Conservation (phyloP, 192 early-diverging fungal genomes). For the Linnemannia hyalina region DNA sequence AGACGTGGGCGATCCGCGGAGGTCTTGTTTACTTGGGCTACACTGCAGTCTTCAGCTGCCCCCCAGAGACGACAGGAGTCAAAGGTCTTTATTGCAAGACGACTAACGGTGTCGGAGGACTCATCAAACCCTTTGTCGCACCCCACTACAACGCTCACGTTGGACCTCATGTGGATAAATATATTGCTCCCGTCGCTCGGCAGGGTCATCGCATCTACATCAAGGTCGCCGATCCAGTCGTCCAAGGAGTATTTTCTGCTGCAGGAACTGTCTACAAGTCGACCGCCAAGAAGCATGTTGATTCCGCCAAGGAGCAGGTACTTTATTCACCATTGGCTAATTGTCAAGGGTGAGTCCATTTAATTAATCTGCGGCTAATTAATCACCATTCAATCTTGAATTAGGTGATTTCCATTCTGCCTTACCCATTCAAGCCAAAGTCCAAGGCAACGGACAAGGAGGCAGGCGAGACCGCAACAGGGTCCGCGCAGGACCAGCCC, state of each 20-base stretch:
- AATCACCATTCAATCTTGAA: neutral
- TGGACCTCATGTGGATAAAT: conserved; percentile 43
- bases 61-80: conserved; percentile 26
- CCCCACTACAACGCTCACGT: conserved; percentile 42
- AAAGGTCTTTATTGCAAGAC: conserved; percentile 47
- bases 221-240: conserved; percentile 44
- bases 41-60: conserved; percentile 39
- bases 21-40: conserved; percentile 38
- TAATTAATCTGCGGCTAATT: neutral
- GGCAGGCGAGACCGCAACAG: neutral
- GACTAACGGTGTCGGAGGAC: conserved; percentile 41
- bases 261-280: conserved; percentile 33
- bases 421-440: conserved; percentile 45
- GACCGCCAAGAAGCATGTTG: conserved; percentile 51
- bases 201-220: conserved; percentile 37
- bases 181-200: conserved; percentile 29
- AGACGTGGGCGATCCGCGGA: conserved; percentile 52
- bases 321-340: neutral
- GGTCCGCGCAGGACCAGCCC: neutral
- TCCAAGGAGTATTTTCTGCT: conserved; percentile 32
- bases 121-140: conserved; percentile 36
- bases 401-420: conserved; percentile 41
- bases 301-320: conserved; percentile 48
- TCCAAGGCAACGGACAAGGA: neutral
- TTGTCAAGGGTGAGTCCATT: too few species aligned